A percentile compares a stretch with the other conserved stretches of the same genome.
Conservation (phyloP, 2,329 filamentous ascomycete genomes). For the Lachnellula subtilissima region DNA sequence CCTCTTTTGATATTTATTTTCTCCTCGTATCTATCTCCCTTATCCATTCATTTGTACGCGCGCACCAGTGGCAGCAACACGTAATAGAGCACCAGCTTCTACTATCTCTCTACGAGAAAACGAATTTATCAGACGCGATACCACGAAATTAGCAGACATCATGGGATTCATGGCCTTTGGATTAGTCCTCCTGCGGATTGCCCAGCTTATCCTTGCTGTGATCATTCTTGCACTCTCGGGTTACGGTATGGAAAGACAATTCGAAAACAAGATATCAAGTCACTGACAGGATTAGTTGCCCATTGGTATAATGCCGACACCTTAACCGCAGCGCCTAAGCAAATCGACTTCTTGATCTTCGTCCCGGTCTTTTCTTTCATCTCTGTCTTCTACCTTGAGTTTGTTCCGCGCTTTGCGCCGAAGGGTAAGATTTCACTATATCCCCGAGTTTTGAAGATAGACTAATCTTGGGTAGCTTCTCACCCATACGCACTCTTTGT, state of each 20-base stretch:
- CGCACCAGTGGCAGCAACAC: conserved; percentile 21
- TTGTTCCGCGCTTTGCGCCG: conserved; percentile 39
- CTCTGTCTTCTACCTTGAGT: conserved; percentile 50
- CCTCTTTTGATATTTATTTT: conserved; percentile 1
- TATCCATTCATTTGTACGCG: conserved; percentile 17
- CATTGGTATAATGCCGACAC: conserved; percentile 57
- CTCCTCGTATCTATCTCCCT: conserved; percentile 2
- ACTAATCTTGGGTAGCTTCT: conserved; percentile 32
- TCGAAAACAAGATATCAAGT: neutral
- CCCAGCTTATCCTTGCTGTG: conserved; percentile 42
- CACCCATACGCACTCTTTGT: conserved; percentile 46
- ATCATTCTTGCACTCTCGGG: conserved; percentile 44
- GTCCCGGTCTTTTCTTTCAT: conserved; percentile 49
- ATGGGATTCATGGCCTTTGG: conserved; percentile 34
- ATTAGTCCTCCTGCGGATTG: conserved; percentile 40
- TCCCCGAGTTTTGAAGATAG: neutral
- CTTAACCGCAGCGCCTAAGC: conserved; percentile 47
- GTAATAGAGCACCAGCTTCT: neutral
- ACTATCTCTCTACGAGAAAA: conserved; percentile 2
- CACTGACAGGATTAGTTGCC: conserved; percentile 41
- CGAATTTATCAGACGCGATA: neutral
- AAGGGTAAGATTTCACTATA: conserved; percentile 18
- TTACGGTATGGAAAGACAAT: conserved; percentile 38
- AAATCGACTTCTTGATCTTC: conserved; percentile 56
- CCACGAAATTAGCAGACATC: conserved; percentile 4